Evolutionary conservation across 228 moss, liverwort and hornwort genomes (phyloP).

Genomic region (Sphagnum fallax): DNA sequence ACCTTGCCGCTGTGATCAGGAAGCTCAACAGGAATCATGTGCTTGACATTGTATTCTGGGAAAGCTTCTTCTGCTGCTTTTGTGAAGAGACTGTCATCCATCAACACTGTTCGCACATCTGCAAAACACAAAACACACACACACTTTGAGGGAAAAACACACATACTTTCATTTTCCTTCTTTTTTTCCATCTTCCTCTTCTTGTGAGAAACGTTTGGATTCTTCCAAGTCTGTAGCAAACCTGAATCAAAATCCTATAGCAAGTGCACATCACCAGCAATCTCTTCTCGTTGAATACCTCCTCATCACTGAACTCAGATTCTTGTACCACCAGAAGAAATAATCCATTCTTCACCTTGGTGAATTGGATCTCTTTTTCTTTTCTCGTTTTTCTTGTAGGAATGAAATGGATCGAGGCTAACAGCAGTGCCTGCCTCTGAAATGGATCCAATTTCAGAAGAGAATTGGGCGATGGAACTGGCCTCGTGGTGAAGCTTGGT

Average conservation of each 20-base stretch:
- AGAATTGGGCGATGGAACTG: neutral
- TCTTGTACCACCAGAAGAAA: no score
- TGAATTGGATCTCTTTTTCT: no score
- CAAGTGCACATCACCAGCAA: no score
- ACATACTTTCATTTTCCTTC: neutral
- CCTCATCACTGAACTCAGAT: no score
- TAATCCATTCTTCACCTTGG: no score
- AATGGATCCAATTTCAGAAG: neutral
- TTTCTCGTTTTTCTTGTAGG: no score
- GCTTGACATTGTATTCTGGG: conserved; percentile 78
- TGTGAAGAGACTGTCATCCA: conserved; percentile 49
- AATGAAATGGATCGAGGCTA: no score
- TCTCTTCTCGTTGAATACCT: no score
- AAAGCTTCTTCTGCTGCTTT: conserved; percentile 71
- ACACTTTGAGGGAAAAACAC: neutral
- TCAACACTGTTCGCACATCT: conserved; percentile 84
- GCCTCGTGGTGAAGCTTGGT: neutral
- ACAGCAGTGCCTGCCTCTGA: neutral
- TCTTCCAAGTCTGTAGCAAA: neutral
- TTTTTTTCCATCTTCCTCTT: neutral
- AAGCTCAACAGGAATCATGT: conserved; percentile 84
- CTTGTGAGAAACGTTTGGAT: neutral
- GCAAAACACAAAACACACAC: conserved; percentile 1
- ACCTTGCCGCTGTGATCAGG: conserved; percentile 92
- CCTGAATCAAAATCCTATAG: neutral